Conservation (phyloP, 2,329 filamentous ascomycete genomes). For the Colletotrichum sp. region DNA sequence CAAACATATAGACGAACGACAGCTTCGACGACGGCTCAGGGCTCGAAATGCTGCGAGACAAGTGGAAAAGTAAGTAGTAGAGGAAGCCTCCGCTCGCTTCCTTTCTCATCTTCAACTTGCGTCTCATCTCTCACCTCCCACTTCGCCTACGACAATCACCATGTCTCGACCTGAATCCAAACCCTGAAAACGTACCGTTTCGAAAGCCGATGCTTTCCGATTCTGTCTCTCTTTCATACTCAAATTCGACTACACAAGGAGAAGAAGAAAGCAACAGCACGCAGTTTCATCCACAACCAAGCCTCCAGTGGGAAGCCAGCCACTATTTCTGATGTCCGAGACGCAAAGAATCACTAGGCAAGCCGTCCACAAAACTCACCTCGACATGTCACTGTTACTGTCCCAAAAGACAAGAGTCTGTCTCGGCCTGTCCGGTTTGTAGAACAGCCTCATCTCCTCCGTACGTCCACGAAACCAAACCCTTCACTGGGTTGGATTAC, state of each 20-base stretch:
- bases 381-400: background rate
- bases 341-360: background rate
- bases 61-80: too few species aligned
- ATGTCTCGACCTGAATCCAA: background rate
- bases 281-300: background rate
- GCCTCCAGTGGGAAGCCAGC: background rate
- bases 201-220: background rate
- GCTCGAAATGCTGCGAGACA: too few species aligned
- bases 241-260: background rate
- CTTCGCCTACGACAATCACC: background rate
- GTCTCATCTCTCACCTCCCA: background rate
- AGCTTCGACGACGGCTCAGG: background rate
- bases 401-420: background rate
- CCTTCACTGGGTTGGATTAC: background rate
- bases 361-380: background rate
- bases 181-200: background rate
- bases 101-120: background rate
- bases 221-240: background rate
- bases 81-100: too few species aligned
- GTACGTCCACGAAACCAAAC: background rate
- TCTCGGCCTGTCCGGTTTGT: background rate
- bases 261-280: background rate
- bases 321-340: background rate
- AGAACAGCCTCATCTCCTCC: background rate
- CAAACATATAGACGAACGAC: background rate